Conservation (phyloP, 176 grass and related monocot genomes). For the Phoenix roebelenii region DNA sequence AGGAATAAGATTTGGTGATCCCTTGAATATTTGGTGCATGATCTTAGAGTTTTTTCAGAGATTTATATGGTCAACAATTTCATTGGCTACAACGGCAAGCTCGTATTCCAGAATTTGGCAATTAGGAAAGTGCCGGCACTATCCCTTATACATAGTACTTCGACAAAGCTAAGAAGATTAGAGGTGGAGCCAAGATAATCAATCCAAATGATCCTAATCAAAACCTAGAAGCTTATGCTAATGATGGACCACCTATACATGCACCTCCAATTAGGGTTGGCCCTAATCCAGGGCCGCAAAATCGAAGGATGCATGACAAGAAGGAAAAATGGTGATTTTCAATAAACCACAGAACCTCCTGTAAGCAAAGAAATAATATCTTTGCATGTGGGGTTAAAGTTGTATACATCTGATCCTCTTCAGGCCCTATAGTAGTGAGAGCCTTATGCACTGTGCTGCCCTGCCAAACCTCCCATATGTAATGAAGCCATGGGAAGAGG, state of each 20-base stretch:
- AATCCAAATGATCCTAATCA: slow-evolving; percentile 18
- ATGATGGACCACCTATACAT: neutral
- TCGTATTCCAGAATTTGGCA: slow-evolving; percentile 18
- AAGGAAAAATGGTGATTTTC: neutral
- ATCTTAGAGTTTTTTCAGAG: no score
- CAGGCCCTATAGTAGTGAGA: no score
- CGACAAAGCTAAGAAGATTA: slow-evolving; percentile 11
- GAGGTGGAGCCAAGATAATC: neutral
- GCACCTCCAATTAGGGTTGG: neutral
- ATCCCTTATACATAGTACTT: slow-evolving; percentile 16
- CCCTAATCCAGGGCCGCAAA: neutral
- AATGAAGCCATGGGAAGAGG: no score
- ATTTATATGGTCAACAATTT: no score
- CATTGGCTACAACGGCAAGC: neutral
- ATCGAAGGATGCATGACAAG: neutral
- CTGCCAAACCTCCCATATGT: neutral
- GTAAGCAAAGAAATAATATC: neutral
- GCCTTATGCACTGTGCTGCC: no score
- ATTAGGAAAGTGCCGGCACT: slow-evolving; percentile 8
- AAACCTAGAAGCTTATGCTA: neutral
- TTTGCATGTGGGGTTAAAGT: no score
- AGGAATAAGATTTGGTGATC: no score
- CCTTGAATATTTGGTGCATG: no score
- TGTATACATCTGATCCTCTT: no score
- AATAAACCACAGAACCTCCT: neutral